Conservation (phyloP, 441 rosid species). For the Iberis amara region DNA sequence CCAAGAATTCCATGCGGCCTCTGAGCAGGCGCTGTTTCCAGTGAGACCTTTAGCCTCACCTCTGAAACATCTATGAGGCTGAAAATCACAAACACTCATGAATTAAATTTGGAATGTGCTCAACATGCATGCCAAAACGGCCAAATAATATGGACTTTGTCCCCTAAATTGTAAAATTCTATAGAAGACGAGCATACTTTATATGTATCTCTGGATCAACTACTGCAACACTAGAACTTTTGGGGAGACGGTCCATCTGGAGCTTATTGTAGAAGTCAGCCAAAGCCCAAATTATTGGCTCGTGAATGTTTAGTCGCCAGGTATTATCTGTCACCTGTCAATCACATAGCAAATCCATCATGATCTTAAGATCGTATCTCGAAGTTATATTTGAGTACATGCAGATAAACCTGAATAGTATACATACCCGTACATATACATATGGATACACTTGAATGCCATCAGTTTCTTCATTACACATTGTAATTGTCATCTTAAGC, state of each 20-base stretch:
- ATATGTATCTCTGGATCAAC: constrained; percentile 98
- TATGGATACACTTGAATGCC: constrained; percentile 84
- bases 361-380: constrained; percentile 16
- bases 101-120: constrained; percentile 14
- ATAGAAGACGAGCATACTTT: constrained; percentile 52
- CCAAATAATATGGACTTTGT: constrained; percentile 1
- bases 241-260: constrained; percentile 75
- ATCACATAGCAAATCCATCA: constrained; percentile 26
- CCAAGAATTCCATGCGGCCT: constrained; percentile 97
- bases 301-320: constrained; percentile 94
- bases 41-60: constrained; percentile 76
- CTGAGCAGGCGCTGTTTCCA: constrained; percentile 90
- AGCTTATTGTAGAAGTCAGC: constrained; percentile 79
- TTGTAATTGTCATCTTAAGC: constrained; percentile 85
- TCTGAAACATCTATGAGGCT: constrained; percentile 98
- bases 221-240: constrained; percentile 64
- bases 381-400: constrained; percentile 17
- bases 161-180: constrained; percentile 4
- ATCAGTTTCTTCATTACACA: constrained; percentile 68
- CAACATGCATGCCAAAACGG: constrained; percentile 20
- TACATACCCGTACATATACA: constrained; percentile 82
- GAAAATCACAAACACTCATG: constrained; percentile 32
- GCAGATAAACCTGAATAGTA: constrained; percentile 21
- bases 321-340: constrained; percentile 76
- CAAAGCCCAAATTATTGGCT: constrained; percentile 94